Evolutionary conservation across 805 yeast species (phyloP).

Genomic region (Lachancea waltii): DNA sequence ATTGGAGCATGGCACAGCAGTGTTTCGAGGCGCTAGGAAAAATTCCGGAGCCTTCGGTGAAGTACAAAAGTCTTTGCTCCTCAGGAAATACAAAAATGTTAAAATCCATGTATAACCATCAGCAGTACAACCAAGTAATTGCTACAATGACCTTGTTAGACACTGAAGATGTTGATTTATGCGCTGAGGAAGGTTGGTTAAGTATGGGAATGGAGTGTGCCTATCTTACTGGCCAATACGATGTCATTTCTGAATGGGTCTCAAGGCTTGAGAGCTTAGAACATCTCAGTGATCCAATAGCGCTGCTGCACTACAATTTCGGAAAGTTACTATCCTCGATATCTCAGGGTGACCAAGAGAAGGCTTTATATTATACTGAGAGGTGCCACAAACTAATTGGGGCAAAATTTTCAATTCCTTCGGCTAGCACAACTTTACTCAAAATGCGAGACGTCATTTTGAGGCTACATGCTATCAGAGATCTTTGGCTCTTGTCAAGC

Average conservation of each 20-base stretch:
- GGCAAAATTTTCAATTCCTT: constrained; percentile 42
- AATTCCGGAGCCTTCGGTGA: constrained; percentile 26
- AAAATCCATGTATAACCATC: constrained; percentile 69
- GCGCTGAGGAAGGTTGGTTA: constrained; percentile 43
- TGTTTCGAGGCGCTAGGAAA: constrained; percentile 66
- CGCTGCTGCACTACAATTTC: constrained; percentile 52
- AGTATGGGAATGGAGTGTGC: constrained; percentile 71
- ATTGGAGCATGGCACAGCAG: constrained; percentile 82
- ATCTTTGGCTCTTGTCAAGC: constrained; percentile 40
- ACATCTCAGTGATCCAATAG: constrained; percentile 43
- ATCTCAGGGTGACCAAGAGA: constrained; percentile 28
- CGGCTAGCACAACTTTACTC: constrained; percentile 45
- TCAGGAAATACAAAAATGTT: constrained; percentile 47
- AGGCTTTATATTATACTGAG: constrained; percentile 38
- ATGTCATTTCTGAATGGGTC: constrained; percentile 53
- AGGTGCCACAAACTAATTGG: constrained; percentile 58
- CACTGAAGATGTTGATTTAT: constrained; percentile 44
- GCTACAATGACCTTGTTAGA: constrained; percentile 39
- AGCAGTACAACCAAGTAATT: constrained; percentile 61
- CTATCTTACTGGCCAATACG: constrained; percentile 52
- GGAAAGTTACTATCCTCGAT: constrained; percentile 57
- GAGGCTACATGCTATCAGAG: constrained; percentile 55
- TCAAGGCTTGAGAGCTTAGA: constrained; percentile 40
- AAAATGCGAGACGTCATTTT: constrained; percentile 44
- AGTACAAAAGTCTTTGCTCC: constrained; percentile 18